phyloP scores from a whole-genome alignment of 2,329 filamentous ascomycete species.

The Sclerotinia spermophila region DNA sequence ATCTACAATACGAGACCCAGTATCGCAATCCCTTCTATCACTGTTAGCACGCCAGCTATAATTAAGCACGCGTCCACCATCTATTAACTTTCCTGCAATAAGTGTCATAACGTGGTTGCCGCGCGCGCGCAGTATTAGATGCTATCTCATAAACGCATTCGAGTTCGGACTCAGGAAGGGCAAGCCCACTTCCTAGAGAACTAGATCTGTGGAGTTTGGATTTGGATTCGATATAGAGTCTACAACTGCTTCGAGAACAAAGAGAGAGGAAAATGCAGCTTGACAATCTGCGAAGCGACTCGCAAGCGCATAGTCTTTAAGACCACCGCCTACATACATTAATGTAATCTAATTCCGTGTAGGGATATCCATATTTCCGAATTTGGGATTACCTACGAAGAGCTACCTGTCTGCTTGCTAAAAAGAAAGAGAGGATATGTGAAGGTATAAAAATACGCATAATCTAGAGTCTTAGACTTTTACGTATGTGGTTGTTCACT shows the following conservation, averaged over 20 bases:
- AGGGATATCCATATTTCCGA: background rate
- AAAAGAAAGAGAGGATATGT: background rate
- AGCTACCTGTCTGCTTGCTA: background rate
- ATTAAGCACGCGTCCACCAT: slow-evolving; percentile 43
- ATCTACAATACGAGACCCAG: slow-evolving; percentile 42
- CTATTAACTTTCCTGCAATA: slow-evolving; percentile 41
- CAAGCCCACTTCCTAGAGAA: background rate
- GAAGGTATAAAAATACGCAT: background rate
- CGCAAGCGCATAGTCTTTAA: slow-evolving; percentile 39
- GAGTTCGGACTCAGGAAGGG: slow-evolving; percentile 20
- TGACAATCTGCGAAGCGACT: slow-evolving; percentile 32
- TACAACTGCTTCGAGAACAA: slow-evolving; percentile 41
- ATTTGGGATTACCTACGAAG: background rate
- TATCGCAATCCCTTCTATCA: slow-evolving; percentile 43
- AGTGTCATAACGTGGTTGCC: slow-evolving; percentile 31
- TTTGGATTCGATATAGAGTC: slow-evolving; percentile 25
- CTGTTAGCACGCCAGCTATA: slow-evolving; percentile 44
- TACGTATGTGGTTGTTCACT: background rate
- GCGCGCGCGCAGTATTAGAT: slow-evolving; percentile 32
- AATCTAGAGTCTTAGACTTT: background rate
- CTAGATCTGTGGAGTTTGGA: too few species aligned
- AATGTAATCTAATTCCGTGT: slow-evolving; percentile 36
- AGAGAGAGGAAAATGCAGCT: slow-evolving; percentile 32
- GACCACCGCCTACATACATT: slow-evolving; percentile 40
- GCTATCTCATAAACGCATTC: slow-evolving; percentile 39